Evolutionary conservation across 176 grass and related monocot genomes (phyloP).

Genomic region (barley (Hordeum vulgare)): DNA sequence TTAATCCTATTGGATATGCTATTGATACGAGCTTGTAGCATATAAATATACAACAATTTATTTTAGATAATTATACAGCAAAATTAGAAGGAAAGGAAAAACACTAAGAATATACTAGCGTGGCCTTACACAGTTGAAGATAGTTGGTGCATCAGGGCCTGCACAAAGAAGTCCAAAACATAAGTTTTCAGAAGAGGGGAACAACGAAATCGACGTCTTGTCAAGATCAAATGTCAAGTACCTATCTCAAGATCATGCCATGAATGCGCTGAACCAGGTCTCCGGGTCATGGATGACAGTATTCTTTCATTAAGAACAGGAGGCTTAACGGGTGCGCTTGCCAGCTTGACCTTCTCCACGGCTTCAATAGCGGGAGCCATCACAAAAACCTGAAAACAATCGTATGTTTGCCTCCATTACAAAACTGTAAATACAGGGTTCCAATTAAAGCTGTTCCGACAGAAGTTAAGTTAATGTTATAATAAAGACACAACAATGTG

Average conservation of each 20-base stretch:
- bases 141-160: conserved; percentile 81
- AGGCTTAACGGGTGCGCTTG: background rate
- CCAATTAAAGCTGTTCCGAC: background rate
- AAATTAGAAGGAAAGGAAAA: background rate
- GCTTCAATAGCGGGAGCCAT: conserved; percentile 72
- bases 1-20: too few relatives aligned
- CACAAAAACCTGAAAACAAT: conserved; percentile 24
- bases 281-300: conserved; percentile 68
- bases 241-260: conserved; percentile 99
- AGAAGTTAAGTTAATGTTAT: background rate
- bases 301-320: conserved; percentile 82
- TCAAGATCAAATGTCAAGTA: conserved; percentile 26
- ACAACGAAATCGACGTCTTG: background rate
- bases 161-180: background rate
- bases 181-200: background rate
- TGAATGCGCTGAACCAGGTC: conserved; percentile 84
- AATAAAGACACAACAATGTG: background rate
- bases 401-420: background rate
- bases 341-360: conserved; percentile 29
- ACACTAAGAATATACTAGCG: background rate
- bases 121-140: conserved; percentile 89
- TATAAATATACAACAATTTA: background rate
- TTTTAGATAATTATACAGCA: background rate
- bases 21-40: background rate
- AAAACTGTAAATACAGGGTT: background rate